Conservation (phyloP, 2,329 filamentous ascomycete genomes). For the Fusarium pseudograminearum region DNA sequence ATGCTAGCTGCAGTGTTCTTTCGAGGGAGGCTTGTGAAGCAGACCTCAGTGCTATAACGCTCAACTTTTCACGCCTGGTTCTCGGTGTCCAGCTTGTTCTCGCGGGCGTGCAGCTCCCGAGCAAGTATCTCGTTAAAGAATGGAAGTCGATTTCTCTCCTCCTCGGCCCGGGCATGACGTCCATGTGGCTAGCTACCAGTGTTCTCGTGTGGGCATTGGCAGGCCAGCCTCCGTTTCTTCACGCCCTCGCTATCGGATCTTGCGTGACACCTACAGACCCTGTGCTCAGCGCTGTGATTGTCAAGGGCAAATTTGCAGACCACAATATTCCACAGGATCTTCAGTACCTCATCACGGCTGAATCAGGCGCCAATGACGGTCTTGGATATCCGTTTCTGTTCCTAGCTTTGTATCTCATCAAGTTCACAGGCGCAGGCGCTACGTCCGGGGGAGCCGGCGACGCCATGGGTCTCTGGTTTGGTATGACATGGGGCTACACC, state of each 20-base stretch:
- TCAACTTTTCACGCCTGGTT: conserved; percentile 88
- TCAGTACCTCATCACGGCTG: conserved; percentile 83
- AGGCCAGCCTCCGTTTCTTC: conserved; percentile 77
- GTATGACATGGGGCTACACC: conserved; percentile 85
- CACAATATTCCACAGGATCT: conserved; percentile 86
- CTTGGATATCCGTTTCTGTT: conserved; percentile 91
- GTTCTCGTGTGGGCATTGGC: conserved; percentile 82
- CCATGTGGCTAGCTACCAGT: conserved; percentile 89
- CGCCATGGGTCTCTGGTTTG: conserved; percentile 85
- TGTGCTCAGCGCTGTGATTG: conserved; percentile 87
- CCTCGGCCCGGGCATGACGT: conserved; percentile 84
- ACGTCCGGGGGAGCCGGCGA: conserved; percentile 69
- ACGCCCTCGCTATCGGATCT: conserved; percentile 82
- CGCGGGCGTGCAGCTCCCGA: conserved; percentile 88
- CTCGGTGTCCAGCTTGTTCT: conserved; percentile 91
- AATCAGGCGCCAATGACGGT: conserved; percentile 91
- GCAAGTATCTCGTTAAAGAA: conserved; percentile 81
- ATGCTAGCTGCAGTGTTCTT: conserved; percentile 63
- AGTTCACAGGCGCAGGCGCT: conserved; percentile 69
- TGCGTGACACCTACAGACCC: conserved; percentile 95
- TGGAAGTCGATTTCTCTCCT: conserved; percentile 81
- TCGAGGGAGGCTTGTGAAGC: conserved; percentile 51
- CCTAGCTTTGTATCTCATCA: conserved; percentile 84
- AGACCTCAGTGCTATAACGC: conserved; percentile 77
- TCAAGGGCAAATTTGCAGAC: conserved; percentile 94